Evolutionary conservation across 2,329 filamentous ascomycete genomes (phyloP), one percentile per base, ranked within the genome.

Genomic region (Clonostachys chloroleuca): DNA sequence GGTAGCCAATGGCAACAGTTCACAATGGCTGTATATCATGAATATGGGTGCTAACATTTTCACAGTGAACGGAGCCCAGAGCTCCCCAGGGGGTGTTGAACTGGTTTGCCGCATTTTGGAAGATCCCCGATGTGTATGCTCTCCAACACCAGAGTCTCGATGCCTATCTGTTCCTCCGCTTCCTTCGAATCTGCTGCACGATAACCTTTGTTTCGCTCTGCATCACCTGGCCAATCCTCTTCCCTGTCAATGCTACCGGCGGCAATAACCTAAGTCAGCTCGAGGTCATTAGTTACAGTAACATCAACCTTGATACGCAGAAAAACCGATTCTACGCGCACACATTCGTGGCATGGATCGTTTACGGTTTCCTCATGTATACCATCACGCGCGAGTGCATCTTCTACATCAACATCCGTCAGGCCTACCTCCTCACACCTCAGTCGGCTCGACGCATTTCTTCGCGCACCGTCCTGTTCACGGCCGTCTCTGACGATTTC

Each of bases 381-480:
- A 89, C 90, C 59, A 83, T 99, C 47, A 89, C 89, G 33, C 83
- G 94, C 51, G 94, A 99, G 67, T 85, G 85, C 61, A 86, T 99
- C 57, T 97, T 86, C 77, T 95, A 91, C 66, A 89, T 96, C 71
- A 95, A 95, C 58, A 70, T 97, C 45, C 88, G 92, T 53, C 94
- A 97, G 69, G 92, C 92, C 1, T 97, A 95, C 70, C 81, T 92
- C n/a, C 76, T 95, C 48, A 89, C 90, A 3, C 90, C 89, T 1
- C 75, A 87, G 44, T 92, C 95, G 60, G 81, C 90, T 30, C 86
- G 84, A 55, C 86, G 92, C 16, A 83, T 97, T 40, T 96, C 92
- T 0, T 91, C 92, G 1, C 83, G 91, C 30, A 96, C 92, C 2
- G 91, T 97, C 7, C 80, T 99, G n/a, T 95, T 96, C 65, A 87